A percentile compares a stretch with the other conserved stretches of the same genome.
phyloP scores from a whole-genome alignment of 306 rosid species.

The Biancaea sappan region DNA sequence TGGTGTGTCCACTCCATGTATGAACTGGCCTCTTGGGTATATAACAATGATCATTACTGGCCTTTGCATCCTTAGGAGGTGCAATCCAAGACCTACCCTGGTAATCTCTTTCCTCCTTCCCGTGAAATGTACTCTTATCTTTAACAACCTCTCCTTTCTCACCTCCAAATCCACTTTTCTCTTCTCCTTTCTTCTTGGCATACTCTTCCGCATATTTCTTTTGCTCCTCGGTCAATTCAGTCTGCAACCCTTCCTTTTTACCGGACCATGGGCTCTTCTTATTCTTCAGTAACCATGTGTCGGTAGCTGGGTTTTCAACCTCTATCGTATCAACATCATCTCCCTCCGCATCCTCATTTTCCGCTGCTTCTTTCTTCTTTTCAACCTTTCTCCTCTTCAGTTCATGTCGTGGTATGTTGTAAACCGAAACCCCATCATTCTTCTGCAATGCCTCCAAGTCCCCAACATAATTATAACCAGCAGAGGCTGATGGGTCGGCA shows the following conservation, averaged over 20 bases:
- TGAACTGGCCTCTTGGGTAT: constrained; percentile 96
- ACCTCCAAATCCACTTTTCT: constrained; percentile 63
- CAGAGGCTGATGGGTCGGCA: constrained; percentile 85
- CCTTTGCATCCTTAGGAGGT: constrained; percentile 89
- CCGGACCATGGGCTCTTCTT: constrained; percentile 96
- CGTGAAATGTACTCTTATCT: constrained; percentile 92
- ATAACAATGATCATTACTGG: constrained; percentile 84
- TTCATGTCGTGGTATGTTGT: constrained; percentile 76
- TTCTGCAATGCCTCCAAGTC: constrained; percentile 62
- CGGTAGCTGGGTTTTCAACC: constrained; percentile 74
- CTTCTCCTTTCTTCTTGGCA: constrained; percentile 97
- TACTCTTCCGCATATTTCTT: constrained; percentile 89
- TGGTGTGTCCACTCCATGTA: constrained; percentile 99
- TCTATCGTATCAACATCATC: constrained; percentile 36
- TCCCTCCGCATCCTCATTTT: constrained; percentile 19
- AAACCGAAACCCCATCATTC: constrained; percentile 75
- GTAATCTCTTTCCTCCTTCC: constrained; percentile 92
- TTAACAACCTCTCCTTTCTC: constrained; percentile 72
- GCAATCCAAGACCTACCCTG: constrained; percentile 99
- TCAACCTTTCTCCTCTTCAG: constrained; percentile 74
- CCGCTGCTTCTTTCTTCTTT: constrained; percentile 47
- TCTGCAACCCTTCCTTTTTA: constrained; percentile 78
- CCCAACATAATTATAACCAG: constrained; percentile 71
- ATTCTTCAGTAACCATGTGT: constrained; percentile 81
- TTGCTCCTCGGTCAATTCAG: constrained; percentile 87